Evolutionary conservation across 2,329 filamentous ascomycete species (phyloP), one percentile per base, ranked within the genome.

Genomic region (Colletotrichum tanaceti): DNA sequence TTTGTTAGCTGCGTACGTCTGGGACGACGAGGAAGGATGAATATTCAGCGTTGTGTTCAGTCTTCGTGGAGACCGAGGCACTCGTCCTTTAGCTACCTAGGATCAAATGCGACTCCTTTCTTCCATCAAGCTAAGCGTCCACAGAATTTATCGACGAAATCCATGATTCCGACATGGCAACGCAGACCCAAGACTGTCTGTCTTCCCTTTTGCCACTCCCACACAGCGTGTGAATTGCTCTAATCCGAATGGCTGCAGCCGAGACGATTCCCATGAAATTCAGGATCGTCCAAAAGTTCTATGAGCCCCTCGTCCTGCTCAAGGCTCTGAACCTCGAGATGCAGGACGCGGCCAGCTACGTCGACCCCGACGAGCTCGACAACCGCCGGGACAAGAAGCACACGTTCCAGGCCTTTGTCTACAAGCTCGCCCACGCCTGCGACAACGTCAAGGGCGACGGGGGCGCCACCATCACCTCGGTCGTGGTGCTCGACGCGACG

Each of bases 391-490:
- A 38, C 2, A 70, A 73, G 2, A 73, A 77, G 18, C 63, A 75
- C 18, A 61, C 58, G 2, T 78, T 77, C 13, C 72, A 74, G 2
- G 58, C 22, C 0, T 80, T 77, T 13, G 70, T 79, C 0, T 72
- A 77, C 50, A 75, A 72, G 9, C 71, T 80, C 1, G 75, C 75
- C 0, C 73, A 73, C 20, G 69, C 77, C 2, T 79, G 78, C 62
- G 77, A 79, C 49, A 74, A 54, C 3, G 38, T 57, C 16, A 74
- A 71, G 44, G 58, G 58, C 1, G 22, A 50, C 4, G 66, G 73
- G 1, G 77, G 77, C 6, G 61, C 22, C 1, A 79, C 76, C 0
- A 75, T 80, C 3, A 75, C 78, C 0, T 73, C 77, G 0, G 54
- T 79, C 35, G 66, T 72, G 0, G 65, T 80, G 1, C 70, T 79